phyloP scores from a whole-genome alignment of 75 land plant species.

The Picea glauca region DNA sequence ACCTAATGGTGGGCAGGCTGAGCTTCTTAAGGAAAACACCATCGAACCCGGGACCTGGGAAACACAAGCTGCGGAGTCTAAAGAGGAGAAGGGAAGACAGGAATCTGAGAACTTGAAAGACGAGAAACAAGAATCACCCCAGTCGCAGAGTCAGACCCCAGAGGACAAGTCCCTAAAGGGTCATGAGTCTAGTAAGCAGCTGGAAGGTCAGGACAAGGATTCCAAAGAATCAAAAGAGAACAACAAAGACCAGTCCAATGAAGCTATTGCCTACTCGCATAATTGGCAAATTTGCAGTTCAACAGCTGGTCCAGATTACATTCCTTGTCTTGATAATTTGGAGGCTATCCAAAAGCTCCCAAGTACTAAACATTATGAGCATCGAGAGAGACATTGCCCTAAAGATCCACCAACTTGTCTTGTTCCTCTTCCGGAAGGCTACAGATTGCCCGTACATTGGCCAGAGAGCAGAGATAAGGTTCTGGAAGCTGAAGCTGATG shows the following conservation, averaged over 20 bases:
- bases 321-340: slow-evolving; percentile 66
- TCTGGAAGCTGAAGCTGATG: neutral
- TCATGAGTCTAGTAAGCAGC: too few species aligned
- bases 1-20: slow-evolving; percentile 34
- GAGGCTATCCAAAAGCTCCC: slow-evolving; percentile 33
- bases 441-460: slow-evolving; percentile 44
- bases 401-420: slow-evolving; percentile 46
- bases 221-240: neutral
- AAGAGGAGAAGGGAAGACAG: slow-evolving; percentile 42
- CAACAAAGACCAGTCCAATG: slow-evolving; percentile 13
- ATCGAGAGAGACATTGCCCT: slow-evolving; percentile 71
- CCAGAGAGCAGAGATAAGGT: slow-evolving; percentile 65
- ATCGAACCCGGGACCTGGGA: slow-evolving; percentile 34
- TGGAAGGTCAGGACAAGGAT: neutral
- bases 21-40: slow-evolving; percentile 34
- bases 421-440: slow-evolving; percentile 63
- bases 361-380: slow-evolving; percentile 58
- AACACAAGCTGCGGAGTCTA: slow-evolving; percentile 58
- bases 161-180: neutral
- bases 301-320: slow-evolving; percentile 45
- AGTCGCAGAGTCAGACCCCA: neutral
- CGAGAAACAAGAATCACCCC: neutral
- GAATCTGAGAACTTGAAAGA: neutral
- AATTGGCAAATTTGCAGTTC: slow-evolving; percentile 52
- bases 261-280: slow-evolving; percentile 12